A percentile compares a stretch with the other conserved stretches of the same genome.
phyloP scores from a whole-genome alignment of 176 grass and related monocot genomes.

The Zea mays region DNA sequence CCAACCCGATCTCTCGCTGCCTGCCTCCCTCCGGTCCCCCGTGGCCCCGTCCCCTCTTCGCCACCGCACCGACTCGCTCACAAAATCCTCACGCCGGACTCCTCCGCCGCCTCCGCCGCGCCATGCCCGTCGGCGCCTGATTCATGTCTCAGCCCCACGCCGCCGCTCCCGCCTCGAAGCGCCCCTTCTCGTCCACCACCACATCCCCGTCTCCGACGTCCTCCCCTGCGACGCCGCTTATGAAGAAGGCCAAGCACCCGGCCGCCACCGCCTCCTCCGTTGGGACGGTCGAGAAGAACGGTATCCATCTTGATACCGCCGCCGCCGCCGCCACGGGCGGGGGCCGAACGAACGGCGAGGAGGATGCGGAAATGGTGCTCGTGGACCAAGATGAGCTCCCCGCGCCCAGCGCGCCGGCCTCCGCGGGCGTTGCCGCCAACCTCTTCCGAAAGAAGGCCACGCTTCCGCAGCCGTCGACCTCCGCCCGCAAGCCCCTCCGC shows the following conservation, averaged over 20 bases:
- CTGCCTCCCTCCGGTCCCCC: background rate
- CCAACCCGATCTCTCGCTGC: conserved; percentile 48
- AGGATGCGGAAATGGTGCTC: conserved; percentile 65
- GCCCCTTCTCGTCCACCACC: conserved; percentile 41
- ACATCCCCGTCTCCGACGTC: conserved; percentile 33
- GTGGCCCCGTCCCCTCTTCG: background rate
- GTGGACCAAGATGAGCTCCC: conserved; percentile 68
- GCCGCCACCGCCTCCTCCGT: conserved; percentile 27
- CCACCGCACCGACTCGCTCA: conserved; percentile 21
- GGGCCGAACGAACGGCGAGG: conserved; percentile 40
- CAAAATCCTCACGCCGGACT: conserved; percentile 39
- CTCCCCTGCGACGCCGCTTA: conserved; percentile 38
- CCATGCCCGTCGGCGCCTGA: conserved; percentile 52
- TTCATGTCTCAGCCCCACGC: conserved; percentile 69
- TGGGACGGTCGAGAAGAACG: conserved; percentile 55
- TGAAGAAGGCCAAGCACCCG: conserved; percentile 67
- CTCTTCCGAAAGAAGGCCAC: conserved; percentile 94
- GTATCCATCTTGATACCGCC: conserved; percentile 43
- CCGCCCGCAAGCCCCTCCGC: conserved; percentile 76
- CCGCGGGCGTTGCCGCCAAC: conserved; percentile 67
- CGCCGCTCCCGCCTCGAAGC: conserved; percentile 43
- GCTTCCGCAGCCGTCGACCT: conserved; percentile 66
- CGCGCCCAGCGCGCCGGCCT: conserved; percentile 25
- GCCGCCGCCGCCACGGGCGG: conserved; percentile 6
- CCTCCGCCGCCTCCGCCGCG: conserved; percentile 17